A percentile compares a stretch with the other conserved stretches of the same genome.
phyloP scores from a whole-genome alignment of 2,329 filamentous ascomycete genomes.

The Ceratocystis smalleyi region DNA sequence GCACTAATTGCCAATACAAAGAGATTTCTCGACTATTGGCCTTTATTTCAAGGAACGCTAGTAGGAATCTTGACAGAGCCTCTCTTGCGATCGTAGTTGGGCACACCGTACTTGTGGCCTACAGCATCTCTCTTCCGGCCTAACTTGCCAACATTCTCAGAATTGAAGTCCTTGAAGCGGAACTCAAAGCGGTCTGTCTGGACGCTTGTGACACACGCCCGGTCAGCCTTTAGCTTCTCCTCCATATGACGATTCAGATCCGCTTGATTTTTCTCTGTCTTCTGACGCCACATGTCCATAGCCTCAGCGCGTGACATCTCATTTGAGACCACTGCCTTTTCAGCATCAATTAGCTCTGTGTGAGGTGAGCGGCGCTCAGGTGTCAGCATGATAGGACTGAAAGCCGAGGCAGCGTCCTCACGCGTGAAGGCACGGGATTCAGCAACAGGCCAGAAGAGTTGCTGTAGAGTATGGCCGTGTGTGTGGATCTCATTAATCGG shows the following conservation, averaged over 20 bases:
- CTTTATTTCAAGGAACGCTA: slow-evolving; percentile 34
- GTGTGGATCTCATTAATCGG: slow-evolving; percentile 49
- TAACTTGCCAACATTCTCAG: slow-evolving; percentile 38
- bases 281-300: slow-evolving; percentile 2
- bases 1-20: background rate
- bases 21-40: background rate
- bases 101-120: slow-evolving; percentile 50
- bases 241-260: slow-evolving; percentile 20
- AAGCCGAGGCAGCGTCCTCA: slow-evolving; percentile 49
- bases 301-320: slow-evolving; percentile 17
- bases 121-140: slow-evolving; percentile 37
- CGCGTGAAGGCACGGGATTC: slow-evolving; percentile 50
- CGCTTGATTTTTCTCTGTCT: background rate
- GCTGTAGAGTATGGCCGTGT: slow-evolving; percentile 45
- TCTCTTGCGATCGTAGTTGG: slow-evolving; percentile 45
- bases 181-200: slow-evolving; percentile 43
- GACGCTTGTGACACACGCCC: slow-evolving; percentile 30
- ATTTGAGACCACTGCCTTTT: slow-evolving; percentile 31
- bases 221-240: slow-evolving; percentile 24
- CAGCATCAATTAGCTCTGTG: slow-evolving; percentile 43
- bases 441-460: slow-evolving; percentile 48
- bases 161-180: slow-evolving; percentile 44
- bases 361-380: slow-evolving; percentile 47
- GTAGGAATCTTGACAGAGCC: slow-evolving; percentile 54
- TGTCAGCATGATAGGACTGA: slow-evolving; percentile 43